These are phyloP conservation scores for Atractiella rhizophila DNA, from an alignment of 768 basidiomycete species.

Conservation along the genomic window DNA sequence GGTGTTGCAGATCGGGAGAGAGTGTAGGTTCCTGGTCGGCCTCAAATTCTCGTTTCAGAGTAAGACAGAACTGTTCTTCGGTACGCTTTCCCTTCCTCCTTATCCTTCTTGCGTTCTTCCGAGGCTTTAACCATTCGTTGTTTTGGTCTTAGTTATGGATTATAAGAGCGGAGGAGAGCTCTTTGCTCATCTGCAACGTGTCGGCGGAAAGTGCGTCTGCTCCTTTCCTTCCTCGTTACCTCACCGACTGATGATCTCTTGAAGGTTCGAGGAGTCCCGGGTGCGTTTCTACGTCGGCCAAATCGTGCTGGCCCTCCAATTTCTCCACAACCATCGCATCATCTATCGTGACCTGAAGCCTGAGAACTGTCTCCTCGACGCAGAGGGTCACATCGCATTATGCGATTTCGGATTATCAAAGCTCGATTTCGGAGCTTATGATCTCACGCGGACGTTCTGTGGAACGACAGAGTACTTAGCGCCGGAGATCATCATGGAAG, in stretches of 20 bases:
- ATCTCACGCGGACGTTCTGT: constrained; percentile 88
- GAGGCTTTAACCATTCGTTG: background rate
- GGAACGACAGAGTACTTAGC: constrained; percentile 48
- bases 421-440: constrained; percentile 61
- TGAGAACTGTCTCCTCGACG: constrained; percentile 89
- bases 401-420: constrained; percentile 97
- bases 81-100: background rate
- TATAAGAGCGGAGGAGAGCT: constrained; percentile 93
- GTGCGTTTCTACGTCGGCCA: constrained; percentile 90
- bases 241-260: no score
- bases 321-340: constrained; percentile 84
- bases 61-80: constrained; percentile 48
- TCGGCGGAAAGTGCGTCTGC: no score
- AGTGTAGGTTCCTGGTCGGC: constrained; percentile 84
- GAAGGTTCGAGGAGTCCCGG: constrained; percentile 56
- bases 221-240: no score
- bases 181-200: constrained; percentile 94
- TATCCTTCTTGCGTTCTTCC: no score
- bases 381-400: constrained; percentile 84
- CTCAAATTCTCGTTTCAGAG: constrained; percentile 95
- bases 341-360: constrained; percentile 75
- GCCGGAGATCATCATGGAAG: constrained; percentile 46
- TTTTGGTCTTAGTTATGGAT: constrained; percentile 57
- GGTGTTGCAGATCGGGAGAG: constrained; percentile 71
- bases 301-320: constrained; percentile 72